These are phyloP conservation scores for Salix purpurea DNA, from an alignment of 345 rosid species.

Conservation along the genomic window DNA sequence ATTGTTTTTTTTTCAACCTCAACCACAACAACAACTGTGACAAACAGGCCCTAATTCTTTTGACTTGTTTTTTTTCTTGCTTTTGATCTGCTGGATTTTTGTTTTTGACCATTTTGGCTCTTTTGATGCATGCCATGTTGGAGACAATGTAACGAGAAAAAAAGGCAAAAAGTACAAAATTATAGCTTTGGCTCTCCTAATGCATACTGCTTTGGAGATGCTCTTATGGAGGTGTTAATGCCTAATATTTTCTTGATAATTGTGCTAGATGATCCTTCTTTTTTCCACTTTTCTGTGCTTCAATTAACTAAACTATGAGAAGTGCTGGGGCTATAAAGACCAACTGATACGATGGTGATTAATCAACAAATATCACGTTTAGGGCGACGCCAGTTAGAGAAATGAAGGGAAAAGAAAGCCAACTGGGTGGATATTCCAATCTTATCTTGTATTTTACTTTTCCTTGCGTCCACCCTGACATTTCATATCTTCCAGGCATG, in stretches of 20 bases:
- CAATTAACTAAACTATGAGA: neutral
- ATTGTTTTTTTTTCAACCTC: too few relatives aligned
- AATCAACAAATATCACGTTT: neutral
- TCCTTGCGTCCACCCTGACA: neutral
- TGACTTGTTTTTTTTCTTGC: too few relatives aligned
- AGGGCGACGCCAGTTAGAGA: neutral
- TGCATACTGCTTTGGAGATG: too few relatives aligned
- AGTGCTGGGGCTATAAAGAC: neutral
- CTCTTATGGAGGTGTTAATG: neutral
- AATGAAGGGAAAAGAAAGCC: neutral
- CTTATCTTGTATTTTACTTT: neutral
- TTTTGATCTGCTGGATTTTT: too few relatives aligned
- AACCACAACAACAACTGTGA: too few relatives aligned
- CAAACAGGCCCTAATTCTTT: too few relatives aligned
- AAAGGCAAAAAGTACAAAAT: too few relatives aligned
- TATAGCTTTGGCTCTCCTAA: too few relatives aligned
- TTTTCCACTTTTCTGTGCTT: neutral
- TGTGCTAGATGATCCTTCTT: too few relatives aligned
- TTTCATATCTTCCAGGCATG: neutral
- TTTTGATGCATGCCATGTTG: too few relatives aligned
- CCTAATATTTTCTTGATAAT: neutral
- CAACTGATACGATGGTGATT: neutral
- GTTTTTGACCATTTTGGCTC: too few relatives aligned
- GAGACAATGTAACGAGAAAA: too few relatives aligned
- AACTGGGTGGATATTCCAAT: neutral